Evolutionary conservation across 768 basidiomycete genomes (phyloP).

Genomic region (Lenzites betulinus): DNA sequence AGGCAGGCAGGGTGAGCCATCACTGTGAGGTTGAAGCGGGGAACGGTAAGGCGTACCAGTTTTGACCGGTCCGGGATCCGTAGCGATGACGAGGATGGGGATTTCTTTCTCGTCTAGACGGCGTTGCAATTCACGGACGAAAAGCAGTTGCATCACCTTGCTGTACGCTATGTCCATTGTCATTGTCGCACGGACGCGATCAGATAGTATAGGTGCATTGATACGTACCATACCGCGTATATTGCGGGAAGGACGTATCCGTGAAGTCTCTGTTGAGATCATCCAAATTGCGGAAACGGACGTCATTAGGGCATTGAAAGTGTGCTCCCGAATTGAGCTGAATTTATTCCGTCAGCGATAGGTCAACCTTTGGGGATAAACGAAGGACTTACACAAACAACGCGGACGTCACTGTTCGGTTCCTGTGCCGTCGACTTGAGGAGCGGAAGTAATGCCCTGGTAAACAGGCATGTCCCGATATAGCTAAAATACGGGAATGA

Average conservation of each 20-base stretch:
- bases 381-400: conserved; percentile 29
- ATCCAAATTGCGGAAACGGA: conserved; percentile 34
- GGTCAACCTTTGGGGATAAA: neutral
- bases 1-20: neutral
- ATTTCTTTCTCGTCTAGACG: conserved; percentile 30
- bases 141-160: conserved; percentile 28
- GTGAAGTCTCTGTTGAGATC: conserved; percentile 38
- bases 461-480: conserved; percentile 33
- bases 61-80: conserved; percentile 40
- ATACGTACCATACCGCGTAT: conserved; percentile 16
- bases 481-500: conserved; percentile 22
- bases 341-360: neutral
- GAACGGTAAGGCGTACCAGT: conserved; percentile 19
- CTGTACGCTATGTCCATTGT: conserved; percentile 12
- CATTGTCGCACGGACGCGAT: neutral
- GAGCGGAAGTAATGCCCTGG: conserved; percentile 33
- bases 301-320: conserved; percentile 21
- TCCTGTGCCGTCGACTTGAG: conserved; percentile 31
- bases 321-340: conserved; percentile 11
- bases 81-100: conserved; percentile 36
- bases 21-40: neutral
- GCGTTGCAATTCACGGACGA: conserved; percentile 28
- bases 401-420: conserved; percentile 35
- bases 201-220: neutral
- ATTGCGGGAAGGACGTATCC: conserved; percentile 19